Percentiles rank a stretch among this genome's conserved stretches.
phyloP scores from a whole-genome alignment of 163 green algal genomes.

The Chlamydomonas reinhardtii region DNA sequence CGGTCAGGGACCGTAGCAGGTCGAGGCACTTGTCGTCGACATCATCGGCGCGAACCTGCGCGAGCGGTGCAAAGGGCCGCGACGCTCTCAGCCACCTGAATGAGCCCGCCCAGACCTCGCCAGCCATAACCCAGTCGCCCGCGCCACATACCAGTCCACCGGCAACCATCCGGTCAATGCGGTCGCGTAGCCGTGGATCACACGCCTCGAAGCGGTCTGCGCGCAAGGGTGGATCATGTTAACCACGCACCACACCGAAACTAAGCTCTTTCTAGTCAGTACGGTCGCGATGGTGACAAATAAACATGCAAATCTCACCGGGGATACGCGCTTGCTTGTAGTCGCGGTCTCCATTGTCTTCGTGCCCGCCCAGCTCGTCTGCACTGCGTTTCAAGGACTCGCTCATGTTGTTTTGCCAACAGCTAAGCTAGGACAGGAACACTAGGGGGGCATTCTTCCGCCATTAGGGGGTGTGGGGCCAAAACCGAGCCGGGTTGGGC shows the following conservation, averaged over 20 bases:
- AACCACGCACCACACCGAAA: no score
- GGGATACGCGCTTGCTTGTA: constrained; percentile 45
- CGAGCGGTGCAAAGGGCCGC: no score
- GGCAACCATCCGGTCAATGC: constrained; percentile 4
- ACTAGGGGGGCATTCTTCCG: no score
- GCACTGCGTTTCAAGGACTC: constrained; percentile 14
- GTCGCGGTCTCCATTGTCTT: neutral
- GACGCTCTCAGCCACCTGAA: no score
- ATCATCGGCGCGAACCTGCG: constrained; percentile 38
- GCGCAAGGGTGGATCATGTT: neutral
- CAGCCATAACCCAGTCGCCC: no score
- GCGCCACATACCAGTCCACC: neutral
- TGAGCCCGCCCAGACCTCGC: no score
- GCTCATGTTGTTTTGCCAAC: neutral
- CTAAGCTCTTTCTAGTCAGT: no score
- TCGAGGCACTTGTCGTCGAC: constrained; percentile 38
- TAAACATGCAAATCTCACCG: neutral
- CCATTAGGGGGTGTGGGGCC: no score
- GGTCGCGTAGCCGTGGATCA: constrained; percentile 23
- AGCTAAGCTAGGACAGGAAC: no score
- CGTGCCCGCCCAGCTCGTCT: constrained; percentile 18
- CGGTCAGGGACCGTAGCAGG: neutral
- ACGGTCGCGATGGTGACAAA: no score
- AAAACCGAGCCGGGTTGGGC: no score
- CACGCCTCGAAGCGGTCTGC: constrained; percentile 45